A percentile compares a stretch with the other conserved stretches of the same genome.
phyloP scores from a whole-genome alignment of 768 basidiomycete genomes.

The Suillus placidus region DNA sequence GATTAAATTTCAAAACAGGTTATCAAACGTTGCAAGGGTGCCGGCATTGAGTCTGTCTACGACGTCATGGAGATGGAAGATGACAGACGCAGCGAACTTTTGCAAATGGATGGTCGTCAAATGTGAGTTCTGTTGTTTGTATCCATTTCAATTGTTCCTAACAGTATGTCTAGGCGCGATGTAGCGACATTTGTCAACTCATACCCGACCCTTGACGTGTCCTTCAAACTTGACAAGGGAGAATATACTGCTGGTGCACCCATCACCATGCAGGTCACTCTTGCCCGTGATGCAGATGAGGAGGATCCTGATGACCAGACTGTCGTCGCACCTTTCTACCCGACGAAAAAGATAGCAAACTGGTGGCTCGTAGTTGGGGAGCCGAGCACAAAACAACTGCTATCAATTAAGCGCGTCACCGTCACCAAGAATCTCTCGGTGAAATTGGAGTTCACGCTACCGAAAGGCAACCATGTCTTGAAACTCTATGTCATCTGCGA shows the following conservation, averaged over 20 bases:
- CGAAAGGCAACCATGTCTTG: constrained; percentile 80
- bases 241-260: constrained; percentile 86
- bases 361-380: constrained; percentile 99
- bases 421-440: constrained; percentile 70
- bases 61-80: constrained; percentile 99
- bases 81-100: constrained; percentile 74
- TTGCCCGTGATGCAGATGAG: constrained; percentile 82
- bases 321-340: constrained; percentile 95
- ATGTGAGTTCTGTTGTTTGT: constrained; percentile 58
- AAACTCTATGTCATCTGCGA: constrained; percentile 94
- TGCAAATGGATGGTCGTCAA: constrained; percentile 83
- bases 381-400: constrained; percentile 73
- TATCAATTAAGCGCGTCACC: constrained; percentile 86
- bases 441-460: constrained; percentile 87
- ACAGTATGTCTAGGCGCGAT: constrained; percentile 64
- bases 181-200: constrained; percentile 96
- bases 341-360: constrained; percentile 85
- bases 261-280: constrained; percentile 75
- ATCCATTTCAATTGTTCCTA: neutral
- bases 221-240: constrained; percentile 82
- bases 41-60: constrained; percentile 86
- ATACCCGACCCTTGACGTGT: constrained; percentile 94
- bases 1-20: constrained; percentile 45
- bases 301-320: constrained; percentile 73
- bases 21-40: constrained; percentile 81